Evolutionary conservation across 2,329 filamentous ascomycete genomes (phyloP).

Genomic region (Paramyrothecium sp.): DNA sequence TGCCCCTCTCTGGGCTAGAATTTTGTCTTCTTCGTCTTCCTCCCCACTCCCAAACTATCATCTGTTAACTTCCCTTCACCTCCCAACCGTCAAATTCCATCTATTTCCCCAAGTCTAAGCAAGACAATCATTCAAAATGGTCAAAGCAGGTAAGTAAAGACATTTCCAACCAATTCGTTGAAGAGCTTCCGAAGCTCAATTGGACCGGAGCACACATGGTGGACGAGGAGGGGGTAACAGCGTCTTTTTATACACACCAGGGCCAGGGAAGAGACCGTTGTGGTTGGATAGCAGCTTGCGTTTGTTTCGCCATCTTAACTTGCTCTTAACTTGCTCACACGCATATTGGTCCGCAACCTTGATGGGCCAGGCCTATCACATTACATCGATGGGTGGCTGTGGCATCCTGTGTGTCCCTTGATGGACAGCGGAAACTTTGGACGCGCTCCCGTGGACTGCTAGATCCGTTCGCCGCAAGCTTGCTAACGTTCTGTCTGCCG

Average conservation of each 20-base stretch:
- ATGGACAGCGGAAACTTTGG: constrained; percentile 15
- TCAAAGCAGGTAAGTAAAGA: constrained; percentile 85
- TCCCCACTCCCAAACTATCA: neutral
- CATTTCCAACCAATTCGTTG: constrained; percentile 8
- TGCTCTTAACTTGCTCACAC: neutral
- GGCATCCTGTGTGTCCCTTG: constrained; percentile 26
- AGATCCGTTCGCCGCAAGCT: neutral
- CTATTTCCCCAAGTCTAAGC: constrained; percentile 6
- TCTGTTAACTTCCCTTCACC: neutral
- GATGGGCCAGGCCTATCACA: constrained; percentile 33
- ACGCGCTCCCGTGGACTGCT: neutral
- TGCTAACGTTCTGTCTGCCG: constrained; percentile 19
- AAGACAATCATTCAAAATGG: constrained; percentile 75
- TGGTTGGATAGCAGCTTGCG: constrained; percentile 49
- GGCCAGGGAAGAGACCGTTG: constrained; percentile 26
- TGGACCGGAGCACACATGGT: neutral
- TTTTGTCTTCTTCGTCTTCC: neutral
- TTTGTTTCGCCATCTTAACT: constrained; percentile 42
- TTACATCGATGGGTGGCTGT: constrained; percentile 8
- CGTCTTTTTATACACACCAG: constrained; percentile 24
- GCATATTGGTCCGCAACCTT: constrained; percentile 34
- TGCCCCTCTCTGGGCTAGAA: neutral
- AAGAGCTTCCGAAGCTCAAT: constrained; percentile 7
- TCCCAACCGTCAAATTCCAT: neutral
- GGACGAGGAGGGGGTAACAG: constrained; percentile 4